These are phyloP conservation scores for Brassica cretica DNA, from an alignment of 345 rosid genomes.

Conservation along the genomic window DNA sequence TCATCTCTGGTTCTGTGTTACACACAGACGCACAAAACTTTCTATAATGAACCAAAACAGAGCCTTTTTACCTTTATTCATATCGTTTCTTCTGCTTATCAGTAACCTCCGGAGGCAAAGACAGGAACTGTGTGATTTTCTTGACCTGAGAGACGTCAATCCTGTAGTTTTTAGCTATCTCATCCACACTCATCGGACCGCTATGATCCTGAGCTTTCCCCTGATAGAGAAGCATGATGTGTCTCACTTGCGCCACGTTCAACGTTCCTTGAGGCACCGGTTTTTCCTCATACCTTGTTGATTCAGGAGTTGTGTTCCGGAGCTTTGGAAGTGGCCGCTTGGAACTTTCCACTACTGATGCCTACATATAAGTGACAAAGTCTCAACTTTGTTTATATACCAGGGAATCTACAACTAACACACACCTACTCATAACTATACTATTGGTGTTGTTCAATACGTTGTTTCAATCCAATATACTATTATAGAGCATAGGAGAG, in stretches of 20 bases:
- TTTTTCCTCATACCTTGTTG: slow-evolving; percentile 63
- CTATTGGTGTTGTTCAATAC: no score
- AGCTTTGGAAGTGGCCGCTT: slow-evolving; percentile 80
- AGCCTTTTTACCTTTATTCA: slow-evolving; percentile 13
- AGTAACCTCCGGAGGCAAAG: slow-evolving; percentile 64
- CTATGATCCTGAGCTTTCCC: slow-evolving; percentile 76
- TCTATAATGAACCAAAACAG: slow-evolving; percentile 7
- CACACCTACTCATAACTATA: no score
- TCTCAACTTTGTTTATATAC: neutral
- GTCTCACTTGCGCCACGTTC: slow-evolving; percentile 70
- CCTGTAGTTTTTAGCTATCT: slow-evolving; percentile 67
- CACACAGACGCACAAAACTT: slow-evolving; percentile 22
- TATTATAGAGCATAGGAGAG: neutral
- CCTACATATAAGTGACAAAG: slow-evolving; percentile 49
- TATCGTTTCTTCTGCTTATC: slow-evolving; percentile 34
- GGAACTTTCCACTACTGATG: slow-evolving; percentile 58
- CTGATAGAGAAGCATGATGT: slow-evolving; percentile 66
- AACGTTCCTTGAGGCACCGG: slow-evolving; percentile 68
- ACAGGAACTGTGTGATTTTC: slow-evolving; percentile 53
- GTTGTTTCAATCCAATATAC: neutral
- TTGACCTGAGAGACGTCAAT: slow-evolving; percentile 63
- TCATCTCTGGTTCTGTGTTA: slow-evolving; percentile 32
- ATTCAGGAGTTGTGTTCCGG: slow-evolving; percentile 61
- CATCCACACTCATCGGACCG: slow-evolving; percentile 60
- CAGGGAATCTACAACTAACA: no score